phyloP scores from a whole-genome alignment of 768 basidiomycete species.

The Paxillus ammoniavirescens region DNA sequence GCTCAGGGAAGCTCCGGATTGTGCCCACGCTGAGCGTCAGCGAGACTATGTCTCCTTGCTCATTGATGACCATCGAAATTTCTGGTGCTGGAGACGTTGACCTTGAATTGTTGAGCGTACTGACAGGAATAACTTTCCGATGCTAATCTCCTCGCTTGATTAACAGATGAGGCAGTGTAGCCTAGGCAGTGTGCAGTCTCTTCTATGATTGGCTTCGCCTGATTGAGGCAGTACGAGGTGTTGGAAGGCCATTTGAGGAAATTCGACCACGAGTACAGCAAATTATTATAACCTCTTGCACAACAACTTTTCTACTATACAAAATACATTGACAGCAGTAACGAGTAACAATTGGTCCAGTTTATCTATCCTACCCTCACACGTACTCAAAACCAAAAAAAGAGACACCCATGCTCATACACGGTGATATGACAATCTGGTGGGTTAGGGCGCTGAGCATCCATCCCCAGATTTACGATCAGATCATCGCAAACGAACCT shows the following conservation, averaged over 20 bases:
- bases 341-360: not conserved
- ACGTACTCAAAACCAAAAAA: not conserved
- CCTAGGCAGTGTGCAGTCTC: constrained; percentile 28
- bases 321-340: not conserved
- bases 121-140: not conserved
- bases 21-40: constrained; percentile 33
- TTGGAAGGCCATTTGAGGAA: not conserved
- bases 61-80: not conserved
- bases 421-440: constrained; percentile 6
- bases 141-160: constrained; percentile 5
- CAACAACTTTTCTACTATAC: not conserved
- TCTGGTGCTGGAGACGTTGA: constrained; percentile 2
- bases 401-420: constrained; percentile 13
- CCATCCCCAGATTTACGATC: not conserved
- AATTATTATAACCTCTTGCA: not conserved
- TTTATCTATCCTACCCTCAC: not conserved
- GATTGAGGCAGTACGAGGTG: not conserved
- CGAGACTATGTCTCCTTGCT: not conserved
- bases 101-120: not conserved
- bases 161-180: constrained; percentile 19
- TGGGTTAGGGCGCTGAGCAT: not conserved
- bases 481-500: constrained; percentile 8
- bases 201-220: constrained; percentile 22
- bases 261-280: not conserved
- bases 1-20: constrained; percentile 32